Base-by-base conservation (phyloP, 2,329 filamentous ascomycete genomes). In the Scytalidium lignicola region DNA sequence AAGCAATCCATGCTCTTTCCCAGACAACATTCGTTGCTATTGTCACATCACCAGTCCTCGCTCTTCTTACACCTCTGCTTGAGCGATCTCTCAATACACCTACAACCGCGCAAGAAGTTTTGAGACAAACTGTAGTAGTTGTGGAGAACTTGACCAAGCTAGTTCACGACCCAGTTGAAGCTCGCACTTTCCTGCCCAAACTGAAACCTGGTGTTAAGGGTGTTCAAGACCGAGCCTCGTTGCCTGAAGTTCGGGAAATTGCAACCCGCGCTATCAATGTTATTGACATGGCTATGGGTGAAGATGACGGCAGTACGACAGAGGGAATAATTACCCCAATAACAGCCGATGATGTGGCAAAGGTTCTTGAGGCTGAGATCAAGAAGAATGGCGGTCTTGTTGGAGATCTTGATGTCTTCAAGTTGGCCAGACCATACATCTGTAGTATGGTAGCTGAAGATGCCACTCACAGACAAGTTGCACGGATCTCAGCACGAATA, bases 11-110 rank as follows among this genome's bases (percentile, higher is more conserved):
- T 65, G 93, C 91, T 42, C 78, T 99, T 42, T 96, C 91, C 3
- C 90, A 95, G 73, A 99, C 93, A 10, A 99, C 93, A n/a, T 99
- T 99, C 60, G 93, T 99, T 47, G 91, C 93, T 49, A 80, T 95
- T 56, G 93, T 99, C 60, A 96, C 90, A 12, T 96, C 92, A 8
- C 93, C 93, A 9, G 92, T 97, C 4, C 82, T 99, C 50, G 93
- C 93, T 17, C 83, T 99, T 49, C 79, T 99, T 48, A 99, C 93
- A 1, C 93, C 93, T 42, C 86, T 97, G 58, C 82, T 99, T 22
- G 93, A 97, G 73, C 86, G 93, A 59, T 90, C 91, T 17, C 80
- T 99, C 53, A 96, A 96, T 75, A 92, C 85, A 53, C 93, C 92
- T 8, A 82, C 82, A 15, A 99, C 93, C 3, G 79, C 88, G 3